Conservation (phyloP, 2,329 filamentous ascomycete species). For the Didymella sp. region DNA sequence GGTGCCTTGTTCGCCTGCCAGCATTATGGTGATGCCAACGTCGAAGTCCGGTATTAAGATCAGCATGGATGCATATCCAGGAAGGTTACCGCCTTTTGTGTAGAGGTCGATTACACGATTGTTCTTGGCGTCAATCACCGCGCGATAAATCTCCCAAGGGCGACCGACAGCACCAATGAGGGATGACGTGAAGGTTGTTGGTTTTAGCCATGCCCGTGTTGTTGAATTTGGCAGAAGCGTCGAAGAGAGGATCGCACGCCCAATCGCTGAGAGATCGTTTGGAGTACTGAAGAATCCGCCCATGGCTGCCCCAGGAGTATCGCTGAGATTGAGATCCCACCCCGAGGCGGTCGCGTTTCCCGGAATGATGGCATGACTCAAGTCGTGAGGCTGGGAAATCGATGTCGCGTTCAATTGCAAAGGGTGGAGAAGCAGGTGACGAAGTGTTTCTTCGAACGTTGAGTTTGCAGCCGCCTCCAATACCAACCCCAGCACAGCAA, state of each 20-base stretch:
- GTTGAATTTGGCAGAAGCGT: constrained; percentile 43
- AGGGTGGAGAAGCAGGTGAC: constrained; percentile 54
- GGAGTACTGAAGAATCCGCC: constrained; percentile 47
- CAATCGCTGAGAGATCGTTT: constrained; percentile 49
- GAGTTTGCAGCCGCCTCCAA: constrained; percentile 56
- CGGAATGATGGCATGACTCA: constrained; percentile 15
- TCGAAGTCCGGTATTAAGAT: constrained; percentile 55
- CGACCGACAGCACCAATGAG: constrained; percentile 45
- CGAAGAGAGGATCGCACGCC: constrained; percentile 50
- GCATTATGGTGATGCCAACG: constrained; percentile 51
- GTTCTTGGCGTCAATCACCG: constrained; percentile 12
- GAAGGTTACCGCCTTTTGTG: constrained; percentile 54
- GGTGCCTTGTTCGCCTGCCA: constrained; percentile 36
- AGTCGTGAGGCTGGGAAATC: constrained; percentile 32
- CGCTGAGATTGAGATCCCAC: constrained; percentile 13
- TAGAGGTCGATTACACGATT: constrained; percentile 46
- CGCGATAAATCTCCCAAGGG: constrained; percentile 51
- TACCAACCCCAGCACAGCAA: constrained; percentile 55
- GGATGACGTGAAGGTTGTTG: constrained; percentile 48
- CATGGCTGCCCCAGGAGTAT: constrained; percentile 18
- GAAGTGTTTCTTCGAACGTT: constrained; percentile 48
- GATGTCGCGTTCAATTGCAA: constrained; percentile 54
- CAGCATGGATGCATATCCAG: constrained; percentile 50
- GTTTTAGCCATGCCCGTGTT: constrained; percentile 54
- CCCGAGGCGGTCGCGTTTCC: constrained; percentile 1